Percentiles rank a stretch among this genome's conserved stretches.
Evolutionary conservation across 495 filamentous ascomycete genomes (phyloP).

Genomic region (Penicillium bovifimosum): DNA sequence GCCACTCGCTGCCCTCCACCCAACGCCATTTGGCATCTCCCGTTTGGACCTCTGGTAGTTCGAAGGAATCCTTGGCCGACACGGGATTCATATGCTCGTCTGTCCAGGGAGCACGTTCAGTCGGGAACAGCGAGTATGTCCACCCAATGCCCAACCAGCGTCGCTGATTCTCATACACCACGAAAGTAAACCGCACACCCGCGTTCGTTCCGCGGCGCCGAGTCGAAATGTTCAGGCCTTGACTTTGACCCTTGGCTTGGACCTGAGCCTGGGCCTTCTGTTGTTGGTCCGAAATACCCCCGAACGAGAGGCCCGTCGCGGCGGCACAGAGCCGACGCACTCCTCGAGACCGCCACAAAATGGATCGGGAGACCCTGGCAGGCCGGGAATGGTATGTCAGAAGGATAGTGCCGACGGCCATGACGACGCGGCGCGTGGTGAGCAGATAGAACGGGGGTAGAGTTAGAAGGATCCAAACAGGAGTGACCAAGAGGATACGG

Average conservation of each 20-base stretch:
- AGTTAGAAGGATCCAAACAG: conserved; percentile 78
- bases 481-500: conserved; percentile 79
- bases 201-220: conserved; percentile 53
- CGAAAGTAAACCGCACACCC: conserved; percentile 91
- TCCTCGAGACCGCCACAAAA: conserved; percentile 81
- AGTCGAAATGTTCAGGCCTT: conserved; percentile 43
- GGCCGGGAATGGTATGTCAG: conserved; percentile 89
- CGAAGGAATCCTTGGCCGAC: conserved; percentile 73
- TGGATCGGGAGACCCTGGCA: conserved; percentile 74
- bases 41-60: conserved; percentile 78
- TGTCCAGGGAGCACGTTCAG: conserved; percentile 88
- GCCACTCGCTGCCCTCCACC: conserved; percentile 80
- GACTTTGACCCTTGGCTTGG: conserved; percentile 40
- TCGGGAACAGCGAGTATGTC: conserved; percentile 83
- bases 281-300: conserved; percentile 28
- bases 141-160: conserved; percentile 93
- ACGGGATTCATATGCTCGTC: conserved; percentile 88
- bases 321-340: conserved; percentile 61
- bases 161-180: conserved; percentile 93
- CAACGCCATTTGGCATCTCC: conserved; percentile 83
- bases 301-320: conserved; percentile 76
- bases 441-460: conserved; percentile 79
- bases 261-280: conserved; percentile 33
- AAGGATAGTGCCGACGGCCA: conserved; percentile 72
- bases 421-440: conserved; percentile 76